A percentile compares a stretch with the other conserved stretches of the same genome.
Conservation (phyloP, 1,139 yeast species). For the Scheffersomyces stambukii region DNA sequence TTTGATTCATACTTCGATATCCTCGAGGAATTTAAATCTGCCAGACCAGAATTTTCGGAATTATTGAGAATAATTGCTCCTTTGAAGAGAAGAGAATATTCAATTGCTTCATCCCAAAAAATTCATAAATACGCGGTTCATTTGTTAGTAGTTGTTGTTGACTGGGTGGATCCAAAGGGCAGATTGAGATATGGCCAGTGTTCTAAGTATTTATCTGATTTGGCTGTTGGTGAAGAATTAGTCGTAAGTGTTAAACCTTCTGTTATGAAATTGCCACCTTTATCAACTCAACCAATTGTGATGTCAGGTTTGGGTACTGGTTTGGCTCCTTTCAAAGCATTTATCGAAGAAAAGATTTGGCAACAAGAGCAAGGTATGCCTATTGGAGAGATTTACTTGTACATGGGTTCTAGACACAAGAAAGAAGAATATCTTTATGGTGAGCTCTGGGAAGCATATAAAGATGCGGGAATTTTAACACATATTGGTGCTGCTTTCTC, state of each 20-base stretch:
- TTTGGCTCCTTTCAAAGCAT: conserved; percentile 97
- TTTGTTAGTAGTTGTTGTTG: conserved; percentile 89
- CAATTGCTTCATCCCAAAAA: conserved; percentile 96
- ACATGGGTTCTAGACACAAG: conserved; percentile 93
- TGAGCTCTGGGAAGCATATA: conserved; percentile 95
- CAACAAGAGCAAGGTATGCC: conserved; percentile 84
- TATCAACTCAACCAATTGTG: conserved; percentile 82
- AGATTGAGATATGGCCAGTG: conserved; percentile 91
- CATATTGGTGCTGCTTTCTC: conserved; percentile 98
- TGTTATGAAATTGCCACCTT: conserved; percentile 92
- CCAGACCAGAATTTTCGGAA: conserved; percentile 73
- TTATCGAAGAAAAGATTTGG: conserved; percentile 92
- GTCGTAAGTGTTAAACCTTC: conserved; percentile 96
- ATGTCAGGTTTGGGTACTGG: conserved; percentile 99
- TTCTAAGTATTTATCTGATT: conserved; percentile 82
- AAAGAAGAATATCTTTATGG: conserved; percentile 95
- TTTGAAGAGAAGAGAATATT: conserved; percentile 94
- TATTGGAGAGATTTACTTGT: conserved; percentile 86
- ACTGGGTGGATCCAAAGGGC: conserved; percentile 88
- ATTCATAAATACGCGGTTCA: conserved; percentile 90
- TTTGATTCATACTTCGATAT: conserved; percentile 80
- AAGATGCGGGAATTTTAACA: conserved; percentile 86
- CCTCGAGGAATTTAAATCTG: conserved; percentile 74
- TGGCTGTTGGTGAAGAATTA: conserved; percentile 75
- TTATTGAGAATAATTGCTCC: conserved; percentile 75